phyloP scores from a whole-genome alignment of 1,284 basidiomycete genomes.

The Microbotryum intermedium region DNA sequence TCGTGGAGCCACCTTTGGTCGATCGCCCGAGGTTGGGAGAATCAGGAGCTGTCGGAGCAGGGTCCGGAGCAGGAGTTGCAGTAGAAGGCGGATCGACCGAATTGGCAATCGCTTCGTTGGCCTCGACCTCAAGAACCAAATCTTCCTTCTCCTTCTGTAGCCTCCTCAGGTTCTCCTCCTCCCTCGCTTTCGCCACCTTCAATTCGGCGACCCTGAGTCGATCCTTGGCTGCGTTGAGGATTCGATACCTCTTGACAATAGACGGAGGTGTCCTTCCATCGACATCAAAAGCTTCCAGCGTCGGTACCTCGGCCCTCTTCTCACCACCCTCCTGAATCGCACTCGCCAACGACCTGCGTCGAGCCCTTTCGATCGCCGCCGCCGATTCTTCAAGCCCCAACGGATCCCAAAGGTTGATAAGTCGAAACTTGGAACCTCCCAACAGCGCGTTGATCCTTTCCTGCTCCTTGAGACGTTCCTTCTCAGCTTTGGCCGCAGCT shows the following conservation, averaged over 20 bases:
- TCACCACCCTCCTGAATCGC: constrained; percentile 12
- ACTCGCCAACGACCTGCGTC: not conserved
- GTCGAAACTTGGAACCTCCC: constrained; percentile 5
- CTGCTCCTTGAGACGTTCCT: constrained; percentile 28
- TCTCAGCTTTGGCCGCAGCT: constrained; percentile 25
- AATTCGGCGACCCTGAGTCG: constrained; percentile 19
- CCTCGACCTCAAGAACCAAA: constrained; percentile 2
- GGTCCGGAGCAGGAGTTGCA: not conserved
- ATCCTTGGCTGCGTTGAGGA: constrained; percentile 5
- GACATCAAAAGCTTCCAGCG: constrained; percentile 17
- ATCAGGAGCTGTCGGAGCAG: not conserved
- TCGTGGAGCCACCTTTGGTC: not conserved
- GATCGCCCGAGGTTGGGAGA: not conserved
- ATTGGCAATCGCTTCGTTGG: not conserved
- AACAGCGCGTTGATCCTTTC: constrained; percentile 18
- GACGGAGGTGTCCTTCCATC: not conserved
- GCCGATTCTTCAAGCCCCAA: constrained; percentile 5
- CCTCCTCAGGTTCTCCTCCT: constrained; percentile 19
- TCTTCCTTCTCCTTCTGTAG: constrained; percentile 19
- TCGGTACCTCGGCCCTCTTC: constrained; percentile 20
- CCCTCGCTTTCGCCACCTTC: constrained; percentile 18
- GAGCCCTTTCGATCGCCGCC: constrained; percentile 1
- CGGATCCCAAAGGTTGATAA: constrained; percentile 21
- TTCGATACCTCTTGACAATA: too few species aligned
- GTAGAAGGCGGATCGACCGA: not conserved